Conservation (phyloP, 768 basidiomycete species). For the Lentinus brumalis region DNA sequence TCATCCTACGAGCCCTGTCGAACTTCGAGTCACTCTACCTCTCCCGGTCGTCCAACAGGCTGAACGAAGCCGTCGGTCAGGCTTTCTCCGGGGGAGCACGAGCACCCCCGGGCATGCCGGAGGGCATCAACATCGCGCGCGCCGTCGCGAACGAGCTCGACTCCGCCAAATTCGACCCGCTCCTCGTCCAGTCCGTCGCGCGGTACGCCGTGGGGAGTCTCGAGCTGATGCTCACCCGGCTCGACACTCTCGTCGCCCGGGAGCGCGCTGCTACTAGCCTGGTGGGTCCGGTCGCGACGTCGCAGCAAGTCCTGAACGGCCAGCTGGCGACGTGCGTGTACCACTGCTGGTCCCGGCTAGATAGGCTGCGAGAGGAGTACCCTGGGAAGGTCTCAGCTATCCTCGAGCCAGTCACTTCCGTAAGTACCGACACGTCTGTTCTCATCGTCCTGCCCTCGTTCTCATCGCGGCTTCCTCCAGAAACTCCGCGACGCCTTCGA, state of each 20-base stretch:
- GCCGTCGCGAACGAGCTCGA: slow-evolving; percentile 89
- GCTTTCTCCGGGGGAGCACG: slow-evolving; percentile 75
- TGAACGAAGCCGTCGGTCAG: slow-evolving; percentile 81
- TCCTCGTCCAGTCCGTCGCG: slow-evolving; percentile 79
- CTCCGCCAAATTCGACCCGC: slow-evolving; percentile 88
- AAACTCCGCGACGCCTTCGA: slow-evolving; percentile 54
- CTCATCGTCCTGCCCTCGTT: no score
- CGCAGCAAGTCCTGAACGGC: slow-evolving; percentile 77
- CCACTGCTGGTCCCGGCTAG: slow-evolving; percentile 69
- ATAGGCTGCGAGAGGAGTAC: slow-evolving; percentile 70
- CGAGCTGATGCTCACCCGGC: slow-evolving; percentile 63
- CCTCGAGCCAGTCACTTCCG: slow-evolving; percentile 60
- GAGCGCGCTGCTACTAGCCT: slow-evolving; percentile 81
- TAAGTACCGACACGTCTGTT: slow-evolving; percentile 34
- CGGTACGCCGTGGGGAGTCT: slow-evolving; percentile 69
- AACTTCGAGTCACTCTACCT: slow-evolving; percentile 89
- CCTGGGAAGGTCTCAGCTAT: slow-evolving; percentile 55
- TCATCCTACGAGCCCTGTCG: slow-evolving; percentile 81
- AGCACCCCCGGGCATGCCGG: slow-evolving; percentile 68
- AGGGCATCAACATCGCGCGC: slow-evolving; percentile 78
- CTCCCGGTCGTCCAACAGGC: slow-evolving; percentile 75
- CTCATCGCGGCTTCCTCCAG: slow-evolving; percentile 34
- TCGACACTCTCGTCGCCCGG: slow-evolving; percentile 65
- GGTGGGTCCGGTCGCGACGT: slow-evolving; percentile 74
- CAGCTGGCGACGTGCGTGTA: slow-evolving; percentile 80